These are phyloP conservation scores for Fraxinus americana DNA, from an alignment of 257 asterid species.

Conservation along the genomic window DNA sequence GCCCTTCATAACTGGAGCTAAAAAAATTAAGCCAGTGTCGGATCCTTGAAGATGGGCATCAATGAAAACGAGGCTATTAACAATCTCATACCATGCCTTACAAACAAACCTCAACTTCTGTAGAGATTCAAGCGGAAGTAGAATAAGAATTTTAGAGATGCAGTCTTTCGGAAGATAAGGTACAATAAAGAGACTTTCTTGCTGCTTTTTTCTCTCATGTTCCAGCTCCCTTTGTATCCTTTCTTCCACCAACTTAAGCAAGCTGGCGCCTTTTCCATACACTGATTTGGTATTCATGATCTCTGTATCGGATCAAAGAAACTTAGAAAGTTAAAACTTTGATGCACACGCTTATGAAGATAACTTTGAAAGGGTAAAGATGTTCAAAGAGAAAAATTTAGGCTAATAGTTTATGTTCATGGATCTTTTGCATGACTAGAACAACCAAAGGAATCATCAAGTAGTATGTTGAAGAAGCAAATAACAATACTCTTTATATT, in stretches of 20 bases:
- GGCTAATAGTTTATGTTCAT: background rate
- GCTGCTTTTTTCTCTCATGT: conserved; percentile 23
- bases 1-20: conserved; percentile 20
- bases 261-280: conserved; percentile 29
- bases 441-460: background rate
- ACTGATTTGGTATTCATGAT: conserved; percentile 12
- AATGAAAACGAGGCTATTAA: conserved; percentile 33
- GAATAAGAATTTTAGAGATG: conserved; percentile 36
- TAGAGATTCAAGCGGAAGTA: conserved; percentile 54
- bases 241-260: conserved; percentile 36
- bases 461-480: background rate
- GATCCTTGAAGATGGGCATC: conserved; percentile 41
- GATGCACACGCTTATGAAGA: background rate
- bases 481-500: background rate
- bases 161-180: conserved; percentile 44
- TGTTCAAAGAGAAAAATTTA: too few species aligned
- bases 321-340: background rate
- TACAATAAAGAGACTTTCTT: conserved; percentile 10
- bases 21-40: conserved; percentile 38
- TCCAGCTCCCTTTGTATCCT: conserved; percentile 36
- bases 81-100: conserved; percentile 48
- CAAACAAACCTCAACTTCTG: conserved; percentile 39
- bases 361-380: background rate
- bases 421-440: background rate
- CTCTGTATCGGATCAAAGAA: conserved; percentile 1